Evolutionary conservation across 805 yeast species (phyloP), one percentile per base, ranked within the genome.

Genomic region (Wickerhamomyces xylosicus): DNA sequence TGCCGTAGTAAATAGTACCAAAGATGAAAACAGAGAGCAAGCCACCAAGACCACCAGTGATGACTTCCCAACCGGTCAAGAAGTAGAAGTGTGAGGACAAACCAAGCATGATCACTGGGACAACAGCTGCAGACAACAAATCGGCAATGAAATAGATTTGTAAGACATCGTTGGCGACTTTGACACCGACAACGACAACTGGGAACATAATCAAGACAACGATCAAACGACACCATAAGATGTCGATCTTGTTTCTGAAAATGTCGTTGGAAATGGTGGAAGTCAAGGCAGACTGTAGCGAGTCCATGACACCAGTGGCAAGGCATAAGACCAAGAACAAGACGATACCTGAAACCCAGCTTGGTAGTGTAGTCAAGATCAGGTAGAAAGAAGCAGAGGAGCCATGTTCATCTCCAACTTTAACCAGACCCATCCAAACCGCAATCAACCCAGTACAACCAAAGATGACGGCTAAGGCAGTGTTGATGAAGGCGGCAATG

Each of bases 131-230:
- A 19, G 95, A 83, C 29, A 89, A 77, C 54, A 89, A 67, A 61
- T 89, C 97, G 2, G 95, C 95, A 63, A 89, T 89, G 56, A 89
- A 71, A 58, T 83, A 89, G 52, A 89, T 85, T 58, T 84, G 89
- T 45, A 89, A 67, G 39, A 89, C 84, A 56, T 84, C 81, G 37
- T 86, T 74, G 1, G 95, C 94, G 31, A 77, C 81, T 54, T 79
- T 73, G 38, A 85, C 63, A 2, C 95, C 95, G 43, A 89, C 85
- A 19, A 85, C 86, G 31, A 87, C 73, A 18, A 82, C 78, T 4
- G 97, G 97, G n/a, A 82, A 75, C 74, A 87, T 86, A 40, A 85
- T 73, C 7, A 83, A 37, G 17, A 83, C 69, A 25, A 86, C 95
- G 45, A 85, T 60, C 17, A 63, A 63, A 53, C 97, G 76, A 33